Evolutionary conservation across 1,284 basidiomycete genomes (phyloP).

Genomic region (Chiua sp.): DNA sequence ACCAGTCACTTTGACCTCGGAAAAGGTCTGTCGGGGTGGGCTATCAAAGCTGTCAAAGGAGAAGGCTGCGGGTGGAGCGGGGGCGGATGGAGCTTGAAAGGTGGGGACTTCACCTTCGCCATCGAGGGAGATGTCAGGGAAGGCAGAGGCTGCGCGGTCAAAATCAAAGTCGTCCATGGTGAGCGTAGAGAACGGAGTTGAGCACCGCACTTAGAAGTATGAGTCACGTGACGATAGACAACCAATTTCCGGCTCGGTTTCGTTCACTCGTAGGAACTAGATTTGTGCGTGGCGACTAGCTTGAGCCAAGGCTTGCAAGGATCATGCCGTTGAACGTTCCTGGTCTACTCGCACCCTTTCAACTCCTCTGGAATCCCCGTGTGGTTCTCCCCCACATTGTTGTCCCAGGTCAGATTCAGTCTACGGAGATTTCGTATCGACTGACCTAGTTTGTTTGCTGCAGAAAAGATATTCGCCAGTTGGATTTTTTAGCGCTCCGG

Average conservation of each 20-base stretch:
- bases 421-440: not conserved
- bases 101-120: slow-evolving; percentile 61
- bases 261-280: no score
- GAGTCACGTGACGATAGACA: slow-evolving; percentile 6
- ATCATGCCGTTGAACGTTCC: slow-evolving; percentile 81
- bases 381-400: slow-evolving; percentile 74
- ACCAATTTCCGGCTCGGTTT: no score
- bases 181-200: not conserved
- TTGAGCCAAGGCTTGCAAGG: no score
- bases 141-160: slow-evolving; percentile 79
- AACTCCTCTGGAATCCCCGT: slow-evolving; percentile 74
- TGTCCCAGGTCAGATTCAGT: slow-evolving; percentile 66
- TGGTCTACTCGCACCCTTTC: slow-evolving; percentile 77
- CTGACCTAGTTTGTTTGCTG: slow-evolving; percentile 21
- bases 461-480: slow-evolving; percentile 83
- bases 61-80: slow-evolving; percentile 47
- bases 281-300: no score
- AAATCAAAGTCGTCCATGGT: slow-evolving; percentile 66
- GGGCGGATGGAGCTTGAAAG: slow-evolving; percentile 36
- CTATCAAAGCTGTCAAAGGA: slow-evolving; percentile 70
- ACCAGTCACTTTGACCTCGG: slow-evolving; percentile 81
- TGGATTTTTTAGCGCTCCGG: slow-evolving; percentile 84
- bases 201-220: not conserved
- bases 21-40: slow-evolving; percentile 45
- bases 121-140: slow-evolving; percentile 84